Evolutionary conservation across 371 early-diverging fungal genomes (phyloP).

Genomic region (Haplosporangium sp.): DNA sequence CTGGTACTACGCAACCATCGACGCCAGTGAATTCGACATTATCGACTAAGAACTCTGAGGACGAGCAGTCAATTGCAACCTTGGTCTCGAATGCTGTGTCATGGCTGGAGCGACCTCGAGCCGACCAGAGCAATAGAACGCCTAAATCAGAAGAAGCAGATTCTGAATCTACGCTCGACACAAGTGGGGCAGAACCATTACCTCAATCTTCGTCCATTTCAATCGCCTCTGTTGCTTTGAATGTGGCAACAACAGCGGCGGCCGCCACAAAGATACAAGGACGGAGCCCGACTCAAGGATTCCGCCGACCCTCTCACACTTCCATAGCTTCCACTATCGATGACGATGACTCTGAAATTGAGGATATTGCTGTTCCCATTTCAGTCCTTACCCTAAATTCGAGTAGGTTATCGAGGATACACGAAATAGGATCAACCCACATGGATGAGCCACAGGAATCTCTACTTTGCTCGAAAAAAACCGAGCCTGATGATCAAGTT

Average conservation of each 20-base stretch:
- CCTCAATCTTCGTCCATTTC: neutral
- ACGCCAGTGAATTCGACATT: neutral
- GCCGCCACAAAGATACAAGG: neutral
- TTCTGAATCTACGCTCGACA: neutral
- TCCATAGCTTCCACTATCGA: conserved; percentile 23
- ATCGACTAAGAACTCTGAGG: neutral
- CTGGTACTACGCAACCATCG: neutral
- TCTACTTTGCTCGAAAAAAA: conserved; percentile 21
- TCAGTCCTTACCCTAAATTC: conserved; percentile 19
- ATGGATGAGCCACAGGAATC: conserved; percentile 25
- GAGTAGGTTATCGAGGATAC: conserved; percentile 34
- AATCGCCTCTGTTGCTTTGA: neutral
- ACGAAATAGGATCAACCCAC: conserved; percentile 27
- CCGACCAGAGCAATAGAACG: conserved; percentile 1
- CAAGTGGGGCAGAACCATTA: neutral
- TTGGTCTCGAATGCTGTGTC: conserved; percentile 20
- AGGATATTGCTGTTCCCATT: conserved; percentile 20
- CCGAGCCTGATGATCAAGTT: conserved; percentile 3
- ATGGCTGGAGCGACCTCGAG: conserved; percentile 26
- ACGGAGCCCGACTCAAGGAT: neutral
- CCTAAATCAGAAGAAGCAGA: neutral
- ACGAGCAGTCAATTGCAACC: too few species aligned
- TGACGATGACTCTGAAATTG: conserved; percentile 38
- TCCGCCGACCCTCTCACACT: conserved; percentile 29
- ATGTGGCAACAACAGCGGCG: neutral